Conservation (phyloP, 345 rosid genomes). For the Citrus maxima region DNA sequence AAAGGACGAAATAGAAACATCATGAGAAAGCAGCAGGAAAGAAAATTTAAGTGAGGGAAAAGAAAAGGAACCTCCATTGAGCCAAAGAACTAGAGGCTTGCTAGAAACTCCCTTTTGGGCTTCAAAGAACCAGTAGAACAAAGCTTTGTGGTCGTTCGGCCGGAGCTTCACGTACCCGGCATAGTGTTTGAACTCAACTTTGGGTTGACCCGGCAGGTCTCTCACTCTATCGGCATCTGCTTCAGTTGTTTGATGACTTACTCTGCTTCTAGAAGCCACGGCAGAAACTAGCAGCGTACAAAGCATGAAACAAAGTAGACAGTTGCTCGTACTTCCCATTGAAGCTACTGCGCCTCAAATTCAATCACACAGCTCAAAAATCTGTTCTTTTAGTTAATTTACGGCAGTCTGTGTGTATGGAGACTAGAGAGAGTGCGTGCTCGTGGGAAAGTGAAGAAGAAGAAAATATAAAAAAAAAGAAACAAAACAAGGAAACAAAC, state of each 20-base stretch:
- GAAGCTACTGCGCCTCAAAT: background rate
- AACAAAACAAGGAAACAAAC: no score
- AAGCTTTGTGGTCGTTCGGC: conserved; percentile 34
- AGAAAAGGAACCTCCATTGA: conserved; percentile 53
- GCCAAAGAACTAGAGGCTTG: conserved; percentile 74
- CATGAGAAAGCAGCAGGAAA: background rate
- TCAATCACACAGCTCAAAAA: no score
- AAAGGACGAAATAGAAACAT: no score
- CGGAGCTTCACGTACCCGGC: conserved; percentile 52
- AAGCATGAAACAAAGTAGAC: background rate
- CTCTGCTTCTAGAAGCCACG: background rate
- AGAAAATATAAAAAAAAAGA: no score
- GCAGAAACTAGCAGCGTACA: background rate
- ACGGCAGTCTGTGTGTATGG: no score
- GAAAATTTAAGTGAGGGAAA: background rate
- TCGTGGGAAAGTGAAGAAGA: no score
- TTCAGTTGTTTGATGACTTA: background rate
- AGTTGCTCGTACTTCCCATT: background rate
- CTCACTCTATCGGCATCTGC: conserved; percentile 43
- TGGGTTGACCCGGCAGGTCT: conserved; percentile 56
- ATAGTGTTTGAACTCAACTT: conserved; percentile 49
- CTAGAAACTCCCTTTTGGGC: conserved; percentile 28
- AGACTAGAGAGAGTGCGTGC: no score
- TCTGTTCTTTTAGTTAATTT: background rate
- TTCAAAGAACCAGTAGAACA: conserved; percentile 79